Conservation (phyloP, 305 asterid species). For the Caryopteris hybrid region DNA sequence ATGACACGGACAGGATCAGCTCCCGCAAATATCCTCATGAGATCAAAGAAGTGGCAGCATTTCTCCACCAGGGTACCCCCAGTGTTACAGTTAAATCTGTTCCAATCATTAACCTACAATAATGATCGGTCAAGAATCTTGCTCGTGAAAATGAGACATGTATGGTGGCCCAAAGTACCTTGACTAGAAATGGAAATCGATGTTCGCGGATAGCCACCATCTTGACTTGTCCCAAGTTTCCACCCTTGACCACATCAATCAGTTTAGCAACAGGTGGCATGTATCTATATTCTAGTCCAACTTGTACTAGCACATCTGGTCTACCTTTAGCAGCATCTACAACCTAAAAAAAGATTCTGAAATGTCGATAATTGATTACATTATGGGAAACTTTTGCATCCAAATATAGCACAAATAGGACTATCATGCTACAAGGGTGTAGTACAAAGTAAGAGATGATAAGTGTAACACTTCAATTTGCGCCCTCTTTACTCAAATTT, state of each 20-base stretch:
- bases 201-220: constrained; percentile 97
- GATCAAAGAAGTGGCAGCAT: constrained; percentile 98
- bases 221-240: constrained; percentile 65
- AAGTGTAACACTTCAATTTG: background rate
- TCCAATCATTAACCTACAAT: constrained; percentile 82
- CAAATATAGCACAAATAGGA: background rate
- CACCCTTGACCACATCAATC: constrained; percentile 68
- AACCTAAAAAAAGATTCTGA: constrained; percentile 38
- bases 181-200: constrained; percentile 91
- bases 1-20: constrained; percentile 78
- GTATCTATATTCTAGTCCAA: constrained; percentile 92
- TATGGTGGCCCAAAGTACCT: constrained; percentile 41
- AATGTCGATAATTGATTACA: background rate
- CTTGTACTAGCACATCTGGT: constrained; percentile 77
- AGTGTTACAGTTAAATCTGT: constrained; percentile 82
- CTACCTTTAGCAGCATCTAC: constrained; percentile 67
- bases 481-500: background rate
- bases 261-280: constrained; percentile 96
- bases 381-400: background rate
- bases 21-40: constrained; percentile 84
- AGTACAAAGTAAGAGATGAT: background rate
- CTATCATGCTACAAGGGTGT: background rate
- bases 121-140: constrained; percentile 16
- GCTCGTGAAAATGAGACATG: background rate
- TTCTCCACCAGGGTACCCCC: constrained; percentile 99